phyloP scores from a whole-genome alignment of 164 flowering plant species.

The Hamamelis virginiana region DNA sequence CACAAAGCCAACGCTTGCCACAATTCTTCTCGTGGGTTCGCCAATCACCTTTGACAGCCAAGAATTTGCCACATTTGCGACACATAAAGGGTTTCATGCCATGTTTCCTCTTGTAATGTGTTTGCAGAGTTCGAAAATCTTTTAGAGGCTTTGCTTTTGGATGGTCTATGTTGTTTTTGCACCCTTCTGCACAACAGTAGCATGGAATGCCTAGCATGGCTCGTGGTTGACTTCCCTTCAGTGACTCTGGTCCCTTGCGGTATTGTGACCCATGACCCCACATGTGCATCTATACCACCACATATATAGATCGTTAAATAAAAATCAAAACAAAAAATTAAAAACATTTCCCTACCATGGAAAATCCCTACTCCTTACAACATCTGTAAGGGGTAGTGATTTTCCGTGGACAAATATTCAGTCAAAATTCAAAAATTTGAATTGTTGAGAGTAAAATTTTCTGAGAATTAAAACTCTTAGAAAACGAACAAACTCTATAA shows the following conservation, averaged over 20 bases:
- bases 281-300: conserved; percentile 87
- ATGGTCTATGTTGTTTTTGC: conserved; percentile 60
- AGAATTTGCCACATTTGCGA: conserved; percentile 54
- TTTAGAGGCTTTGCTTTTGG: conserved; percentile 60
- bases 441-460: too few relatives aligned
- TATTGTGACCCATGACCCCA: conserved; percentile 85
- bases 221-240: conserved; percentile 51
- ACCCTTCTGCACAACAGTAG: conserved; percentile 66
- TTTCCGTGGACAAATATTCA: too few relatives aligned
- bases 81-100: conserved; percentile 59
- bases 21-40: conserved; percentile 79
- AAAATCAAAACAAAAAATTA: too few relatives aligned
- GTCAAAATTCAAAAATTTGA: too few relatives aligned
- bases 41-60: conserved; percentile 81
- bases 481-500: too few relatives aligned
- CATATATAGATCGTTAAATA: neutral
- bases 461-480: too few relatives aligned
- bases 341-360: too few relatives aligned
- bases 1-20: conserved; percentile 70
- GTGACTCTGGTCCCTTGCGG: conserved; percentile 64
- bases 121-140: conserved; percentile 63
- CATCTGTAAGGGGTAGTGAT: too few relatives aligned
- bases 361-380: too few relatives aligned
- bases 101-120: conserved; percentile 75
- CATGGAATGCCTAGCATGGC: conserved; percentile 59